Conservation (phyloP, 2,329 filamentous ascomycete genomes). For the Metarhizium sp. region DNA sequence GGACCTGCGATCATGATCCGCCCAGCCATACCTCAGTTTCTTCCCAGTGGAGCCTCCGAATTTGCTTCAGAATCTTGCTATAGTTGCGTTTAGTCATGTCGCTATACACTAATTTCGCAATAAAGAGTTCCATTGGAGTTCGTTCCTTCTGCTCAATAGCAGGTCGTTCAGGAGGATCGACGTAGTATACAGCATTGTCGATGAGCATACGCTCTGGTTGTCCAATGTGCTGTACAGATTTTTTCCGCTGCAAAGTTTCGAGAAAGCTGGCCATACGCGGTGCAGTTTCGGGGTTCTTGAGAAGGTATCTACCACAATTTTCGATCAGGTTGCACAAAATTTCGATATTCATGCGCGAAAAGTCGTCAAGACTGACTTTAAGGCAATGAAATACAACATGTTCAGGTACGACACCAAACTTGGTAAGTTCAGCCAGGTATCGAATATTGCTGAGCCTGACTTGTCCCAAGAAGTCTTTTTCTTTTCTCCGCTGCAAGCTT, state of each 20-base stretch:
- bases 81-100: conserved; percentile 93
- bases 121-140: conserved; percentile 84
- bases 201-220: conserved; percentile 97
- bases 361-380: conserved; percentile 94
- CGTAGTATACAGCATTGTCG: conserved; percentile 96
- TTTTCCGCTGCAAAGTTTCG: conserved; percentile 92
- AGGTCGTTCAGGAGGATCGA: conserved; percentile 86
- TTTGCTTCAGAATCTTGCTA: conserved; percentile 86
- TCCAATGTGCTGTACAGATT: conserved; percentile 87
- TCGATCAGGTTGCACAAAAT: conserved; percentile 94
- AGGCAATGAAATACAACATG: conserved; percentile 98
- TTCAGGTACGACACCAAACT: conserved; percentile 95
- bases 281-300: conserved; percentile 86
- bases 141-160: conserved; percentile 96
- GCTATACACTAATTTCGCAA: conserved; percentile 84
- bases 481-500: conserved; percentile 90
- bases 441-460: conserved; percentile 90
- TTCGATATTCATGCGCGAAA: conserved; percentile 98
- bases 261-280: conserved; percentile 90
- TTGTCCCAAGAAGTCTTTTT: conserved; percentile 93
- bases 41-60: conserved; percentile 95
- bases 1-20: neutral
- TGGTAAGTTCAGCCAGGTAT: conserved; percentile 95
- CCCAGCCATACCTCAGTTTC: conserved; percentile 59
- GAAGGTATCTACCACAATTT: conserved; percentile 88